A percentile compares a stretch with the other conserved stretches of the same genome.
Evolutionary conservation across 179 eudicot genomes (phyloP).

Genomic region (Spinacia oleracea): DNA sequence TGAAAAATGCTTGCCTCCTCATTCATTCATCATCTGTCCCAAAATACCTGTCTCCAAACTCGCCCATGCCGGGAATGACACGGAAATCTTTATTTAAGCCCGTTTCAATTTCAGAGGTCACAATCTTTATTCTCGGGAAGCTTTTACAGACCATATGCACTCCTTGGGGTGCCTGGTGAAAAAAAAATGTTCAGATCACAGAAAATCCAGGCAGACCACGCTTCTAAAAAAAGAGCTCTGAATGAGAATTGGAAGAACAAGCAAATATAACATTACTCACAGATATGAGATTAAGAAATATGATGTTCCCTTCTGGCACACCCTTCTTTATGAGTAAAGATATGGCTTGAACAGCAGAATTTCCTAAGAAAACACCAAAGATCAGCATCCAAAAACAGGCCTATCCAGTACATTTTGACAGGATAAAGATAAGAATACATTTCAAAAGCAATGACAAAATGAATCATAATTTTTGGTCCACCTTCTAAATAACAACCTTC

Average conservation of each 20-base stretch:
- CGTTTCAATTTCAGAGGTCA: conserved; percentile 88
- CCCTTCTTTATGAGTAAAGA: conserved; percentile 82
- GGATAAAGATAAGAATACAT: not conserved
- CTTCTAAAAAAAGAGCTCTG: not conserved
- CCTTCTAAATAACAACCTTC: not conserved
- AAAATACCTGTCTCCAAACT: conserved; percentile 91
- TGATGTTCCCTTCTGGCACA: conserved; percentile 83
- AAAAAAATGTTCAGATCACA: not conserved
- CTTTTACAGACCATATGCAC: conserved; percentile 84
- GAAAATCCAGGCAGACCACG: not conserved
- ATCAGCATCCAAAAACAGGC: conserved; percentile 12
- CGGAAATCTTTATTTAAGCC: conserved; percentile 88
- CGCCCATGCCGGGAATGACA: conserved; percentile 97
- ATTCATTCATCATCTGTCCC: conserved; percentile 86
- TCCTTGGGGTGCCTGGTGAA: conserved; percentile 92
- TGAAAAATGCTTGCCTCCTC: no score
- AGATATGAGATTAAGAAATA: conserved; percentile 78
- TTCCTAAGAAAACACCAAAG: conserved; percentile 47
- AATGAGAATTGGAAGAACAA: not conserved
- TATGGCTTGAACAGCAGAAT: conserved; percentile 94
- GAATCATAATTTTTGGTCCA: not conserved
- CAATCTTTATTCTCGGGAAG: conserved; percentile 91
- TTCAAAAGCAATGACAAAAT: not conserved
- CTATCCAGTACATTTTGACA: not conserved
- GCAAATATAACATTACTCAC: conserved; percentile 40